phyloP scores from a whole-genome alignment of 192 early-diverging fungal species.

The Jimgerdemannia flammicorona region DNA sequence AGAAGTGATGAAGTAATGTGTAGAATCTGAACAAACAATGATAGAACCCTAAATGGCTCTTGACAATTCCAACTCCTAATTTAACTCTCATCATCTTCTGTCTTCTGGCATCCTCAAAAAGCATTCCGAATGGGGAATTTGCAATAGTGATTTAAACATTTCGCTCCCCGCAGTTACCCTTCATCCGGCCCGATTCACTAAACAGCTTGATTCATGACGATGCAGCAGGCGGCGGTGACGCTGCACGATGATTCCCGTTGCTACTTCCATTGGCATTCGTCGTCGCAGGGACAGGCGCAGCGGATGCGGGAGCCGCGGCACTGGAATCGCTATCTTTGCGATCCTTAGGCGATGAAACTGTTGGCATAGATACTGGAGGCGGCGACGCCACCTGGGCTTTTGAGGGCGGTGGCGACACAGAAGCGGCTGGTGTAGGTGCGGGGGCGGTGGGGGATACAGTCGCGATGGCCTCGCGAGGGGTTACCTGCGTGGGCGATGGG shows the following conservation, averaged over 20 bases:
- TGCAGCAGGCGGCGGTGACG: not conserved
- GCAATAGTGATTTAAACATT: no score
- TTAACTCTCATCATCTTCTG: no score
- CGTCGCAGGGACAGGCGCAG: not conserved
- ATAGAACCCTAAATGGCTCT: no score
- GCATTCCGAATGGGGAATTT: no score
- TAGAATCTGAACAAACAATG: no score
- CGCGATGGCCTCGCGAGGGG: not conserved
- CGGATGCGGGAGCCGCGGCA: not conserved
- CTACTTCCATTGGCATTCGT: not conserved
- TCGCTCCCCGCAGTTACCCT: no score
- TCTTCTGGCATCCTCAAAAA: no score
- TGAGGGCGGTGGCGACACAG: not conserved
- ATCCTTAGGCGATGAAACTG: not conserved
- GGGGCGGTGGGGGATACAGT: not conserved
- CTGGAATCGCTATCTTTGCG: not conserved
- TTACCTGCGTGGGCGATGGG: not conserved
- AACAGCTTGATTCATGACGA: not conserved
- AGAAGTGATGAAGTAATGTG: no score
- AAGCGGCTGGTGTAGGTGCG: not conserved
- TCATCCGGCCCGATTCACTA: not conserved
- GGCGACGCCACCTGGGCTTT: not conserved
- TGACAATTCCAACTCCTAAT: no score
- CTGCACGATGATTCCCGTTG: not conserved
- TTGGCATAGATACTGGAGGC: not conserved